Evolutionary conservation across 495 filamentous ascomycete genomes (phyloP), one percentile per base, ranked within the genome.

Genomic region (Trichoderma erinaceum): DNA sequence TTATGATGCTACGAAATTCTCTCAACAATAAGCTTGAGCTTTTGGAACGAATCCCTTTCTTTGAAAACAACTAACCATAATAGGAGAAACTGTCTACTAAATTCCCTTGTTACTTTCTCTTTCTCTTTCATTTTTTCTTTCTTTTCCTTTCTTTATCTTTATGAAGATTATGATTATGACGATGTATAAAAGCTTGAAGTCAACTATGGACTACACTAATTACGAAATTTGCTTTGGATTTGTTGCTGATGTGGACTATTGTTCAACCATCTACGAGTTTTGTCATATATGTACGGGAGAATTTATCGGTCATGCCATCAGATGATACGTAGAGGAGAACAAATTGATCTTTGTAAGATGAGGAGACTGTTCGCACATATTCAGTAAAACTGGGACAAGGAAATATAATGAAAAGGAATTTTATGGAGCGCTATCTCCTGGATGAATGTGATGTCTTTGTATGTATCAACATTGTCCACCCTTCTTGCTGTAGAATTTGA

Each of bases 131-230:
- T 8, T 15, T 32, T 32, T 25, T 15, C 4, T 32, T 25, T 29
- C 13, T 32, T 13, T 18, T 38, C 7, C 11, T 32, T 61, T 61
- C 56, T 18, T 29, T 29, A 10, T 16, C 1, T 25, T 56, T 56
- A 61, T 35, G 56, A 61, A 1, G 56, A 61, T 61, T 13, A 61
- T 32, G 56, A 61, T 61, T 4, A 61, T 61, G 56, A 61, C 56
- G 11, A 61, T 61, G 56, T 61, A 61, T 25, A 61, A 61, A 61
- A 29, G 4, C 44, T 13, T 8, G 16, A 61, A 61, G 56, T 35
- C 27, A 18, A 32, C 25, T 21, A 61, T 61, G 56, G 16, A 61
- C 27, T 61, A 27, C 29, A 15, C 2, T 61, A 32, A 61, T 32
- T 61, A 25, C 56, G 4, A 61, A 61, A 13, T 13, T 32, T 29